Evolutionary conservation across 129 eudicot genomes (phyloP).

Genomic region (Flaveria linearis): DNA sequence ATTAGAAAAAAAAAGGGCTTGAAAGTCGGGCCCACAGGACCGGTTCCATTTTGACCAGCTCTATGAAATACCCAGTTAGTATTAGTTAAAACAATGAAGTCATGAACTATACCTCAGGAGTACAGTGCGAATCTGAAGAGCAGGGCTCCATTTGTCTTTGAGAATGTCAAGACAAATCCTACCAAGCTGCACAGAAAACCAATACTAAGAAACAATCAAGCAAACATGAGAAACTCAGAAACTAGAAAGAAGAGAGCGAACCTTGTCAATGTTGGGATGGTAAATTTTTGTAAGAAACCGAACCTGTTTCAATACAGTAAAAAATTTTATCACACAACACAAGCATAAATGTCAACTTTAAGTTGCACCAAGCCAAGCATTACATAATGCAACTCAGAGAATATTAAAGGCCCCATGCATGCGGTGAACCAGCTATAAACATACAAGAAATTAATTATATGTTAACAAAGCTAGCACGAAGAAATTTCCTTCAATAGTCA

Average conservation of each 20-base stretch:
- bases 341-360: background rate
- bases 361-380: conserved; percentile 9
- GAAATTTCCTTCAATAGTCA: background rate
- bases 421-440: background rate
- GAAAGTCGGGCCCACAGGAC: background rate
- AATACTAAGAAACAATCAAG: background rate
- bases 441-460: background rate
- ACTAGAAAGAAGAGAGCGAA: conserved; percentile 14
- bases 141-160: conserved; percentile 65
- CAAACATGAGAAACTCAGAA: conserved; percentile 20
- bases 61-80: background rate
- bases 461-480: background rate
- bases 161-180: conserved; percentile 62
- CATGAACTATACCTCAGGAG: conserved; percentile 43
- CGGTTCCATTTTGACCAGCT: background rate
- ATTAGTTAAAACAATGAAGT: background rate
- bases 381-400: background rate
- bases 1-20: background rate
- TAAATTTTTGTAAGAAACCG: conserved; percentile 58
- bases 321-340: conserved; percentile 1
- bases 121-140: conserved; percentile 62
- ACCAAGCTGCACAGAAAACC: conserved; percentile 43
- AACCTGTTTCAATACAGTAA: conserved; percentile 40
- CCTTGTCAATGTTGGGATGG: conserved; percentile 63
- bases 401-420: background rate